Evolutionary conservation across 179 eudicot species (phyloP), one percentile per base, ranked within the genome.

Genomic region (Gypsophila paniculata): DNA sequence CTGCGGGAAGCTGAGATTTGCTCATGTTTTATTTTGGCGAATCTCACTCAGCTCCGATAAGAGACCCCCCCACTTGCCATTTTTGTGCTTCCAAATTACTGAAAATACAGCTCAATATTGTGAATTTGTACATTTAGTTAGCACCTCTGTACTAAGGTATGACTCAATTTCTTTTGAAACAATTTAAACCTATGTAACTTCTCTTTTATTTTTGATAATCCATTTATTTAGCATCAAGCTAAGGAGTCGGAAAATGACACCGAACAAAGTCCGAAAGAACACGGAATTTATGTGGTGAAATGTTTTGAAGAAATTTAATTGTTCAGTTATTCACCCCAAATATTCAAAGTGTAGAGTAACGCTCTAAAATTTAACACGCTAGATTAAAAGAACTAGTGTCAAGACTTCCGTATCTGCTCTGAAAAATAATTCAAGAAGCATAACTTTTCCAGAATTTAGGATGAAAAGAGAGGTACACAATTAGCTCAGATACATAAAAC

Each of bases 1-100:
- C 65, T 48, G 36, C 61, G 76, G 69, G 77, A 73, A 66, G 54
- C 79, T 77, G 87, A 53, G 87, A 71, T 85, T 76, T 80, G 15
- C 80, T 46, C 67, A 71, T 61, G 75, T 81, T 81, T 72, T 78
- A 34, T 67, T 64, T 29, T 62, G 71, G 80, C 51, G 55, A 75
- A 76, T 80, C 82, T 80, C 85, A 73, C 81, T 68, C 73, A 69
- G 59, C 58, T 65, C 69, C 70, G 64, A 70, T 52, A 70, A 61
- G 68, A 21, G 65, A 70, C 66, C 34, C 21, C 34, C 21, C 34
- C 17, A 87, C 59, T 53, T 4, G 22, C 14, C 68, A 64, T 64
- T 71, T 74, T 78, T 75, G 72, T 26, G 8, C 72, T 66, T 66
- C 32, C 12, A 46, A 48, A 60, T 69, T 46, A 29, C 34, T 29